Evolutionary conservation across 495 filamentous ascomycete species (phyloP), one percentile per base, ranked within the genome.

Genomic region (Diplogelasinospora grovesii): DNA sequence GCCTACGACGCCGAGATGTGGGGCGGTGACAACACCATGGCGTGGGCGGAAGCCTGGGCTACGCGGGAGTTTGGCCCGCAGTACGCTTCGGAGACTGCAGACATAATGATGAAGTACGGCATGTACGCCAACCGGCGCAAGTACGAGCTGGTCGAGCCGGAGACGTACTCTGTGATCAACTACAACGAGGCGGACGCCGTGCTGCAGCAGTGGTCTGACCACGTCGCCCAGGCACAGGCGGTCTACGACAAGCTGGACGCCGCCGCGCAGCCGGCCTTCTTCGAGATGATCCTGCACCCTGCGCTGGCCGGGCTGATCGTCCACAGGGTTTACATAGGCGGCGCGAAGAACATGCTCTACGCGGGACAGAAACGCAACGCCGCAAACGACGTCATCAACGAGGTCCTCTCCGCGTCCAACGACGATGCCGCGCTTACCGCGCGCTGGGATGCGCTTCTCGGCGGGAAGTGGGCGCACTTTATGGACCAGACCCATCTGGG

Each of bases 401-500:
- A 77, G 15, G 78, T 79, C 0, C 52, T 85, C n/a, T 56, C 66
- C 22, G 53, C 63, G 2, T 85, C 84, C 40, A 61, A 79, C 22
- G 69, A 70, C n/a, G 82, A 86, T 49, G 69, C 69, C 22, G 59
- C 70, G 11, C 66, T 86, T 5, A 83, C 79, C 4, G 59, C 68
- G 33, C 59, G 69, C 37, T 86, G 83, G 59, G 76, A 86, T 53
- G 60, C 61, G 3, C 60, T 86, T 11, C 56, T 85, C 0, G 65
- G 66, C 33, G 83, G 83, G 0, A 86, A 85, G 60, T 88, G 83
- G 83, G 76, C 72, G 53, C 75, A 82, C 56, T 80, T 88, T 58
- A 76, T 85, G 59, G 79, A 83, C 48, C 72, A 74, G 61, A 73
- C 71, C 1, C 71, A 75, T 45, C 59, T 75, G 13, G 69, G 70